Base-by-base conservation (phyloP, 352 stramenopile species). In the Globisporangium spiculum region DNA sequence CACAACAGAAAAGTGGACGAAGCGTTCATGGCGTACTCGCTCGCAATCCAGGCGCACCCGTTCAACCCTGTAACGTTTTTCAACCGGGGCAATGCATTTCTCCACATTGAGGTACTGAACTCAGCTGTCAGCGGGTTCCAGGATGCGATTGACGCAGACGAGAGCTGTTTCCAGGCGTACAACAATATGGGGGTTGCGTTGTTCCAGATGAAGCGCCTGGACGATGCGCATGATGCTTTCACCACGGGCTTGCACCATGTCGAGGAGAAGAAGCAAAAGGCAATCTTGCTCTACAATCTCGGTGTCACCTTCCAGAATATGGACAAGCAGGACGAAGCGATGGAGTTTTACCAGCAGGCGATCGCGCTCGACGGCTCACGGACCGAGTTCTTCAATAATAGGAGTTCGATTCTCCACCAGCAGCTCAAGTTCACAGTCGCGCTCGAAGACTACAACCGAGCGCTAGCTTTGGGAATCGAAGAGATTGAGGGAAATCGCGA, bases 331-430 rank as follows among this genome's bases (percentile, higher is more conserved):
- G 75, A 83, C 22, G 79, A 85, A 38, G 79, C 79, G 9, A 65
- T 88, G 10, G 74, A 84, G 7, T 81, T 83, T 26, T 88, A 85
- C 52, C 75, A 88, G 56, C 79, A 84, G 58, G 80, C 79, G 0
- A 86, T 88, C 34, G 57, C 66, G 5, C 46, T 85, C 1, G 77
- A 87, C 46, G 61, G 62, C 6, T 73, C 75, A 1, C 67, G 80
- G 7, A 74, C 72, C 9, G 74, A 82, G 69, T 84, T 88, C 53
- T 84, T 83, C 63, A 84, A 86, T 66, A 90, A 90, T 41, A 65
- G 82, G 41, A 86, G 78, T 34, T 73, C 76, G 4, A 86, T 86
- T 14, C 66, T 84, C 2, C 82, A 88, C 44, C 66, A 82, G 26
- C 82, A 90, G 59, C 74, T 85, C 66, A 77, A 78, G 62, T 86